Evolutionary conservation across 2,329 filamentous ascomycete species (phyloP), one percentile per base, ranked within the genome.

Genomic region (Aspergillus udagawae): DNA sequence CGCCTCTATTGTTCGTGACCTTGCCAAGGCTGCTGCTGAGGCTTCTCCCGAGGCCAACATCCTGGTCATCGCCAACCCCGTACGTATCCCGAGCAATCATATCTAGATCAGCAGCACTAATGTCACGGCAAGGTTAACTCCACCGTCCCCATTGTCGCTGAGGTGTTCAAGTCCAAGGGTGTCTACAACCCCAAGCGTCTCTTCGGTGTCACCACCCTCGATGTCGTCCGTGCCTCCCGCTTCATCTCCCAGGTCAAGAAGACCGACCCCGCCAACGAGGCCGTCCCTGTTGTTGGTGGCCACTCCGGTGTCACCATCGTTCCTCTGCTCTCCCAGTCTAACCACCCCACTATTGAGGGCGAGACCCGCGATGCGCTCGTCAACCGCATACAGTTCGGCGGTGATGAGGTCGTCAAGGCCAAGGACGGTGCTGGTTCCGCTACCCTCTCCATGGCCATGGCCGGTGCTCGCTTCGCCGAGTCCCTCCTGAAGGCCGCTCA

Each of bases 181-280:
- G 93, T 97, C 82, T 99, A 97, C 88, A 93, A 99, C 87, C 92
- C 94, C 79, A 95, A 95, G 88, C 91, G 90, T 74, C 91, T 99
- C 70, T 99, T 99, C 82, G 94, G 94, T 84, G 94, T 99, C 75
- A 99, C 94, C 81, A 97, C 94, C 73, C 92, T 99, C 73, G 94
- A 99, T 73, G 92, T 97, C 65, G 94, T 99, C 79, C 94, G 94
- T 76, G 93, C 94, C 73, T 92, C 88, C 74, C 91, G 92, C 82
- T 99, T 99, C 87, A 94, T 97, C 81, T 92, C 90, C 72, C 87
- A 97, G 85, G 80, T 96, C 81, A 93, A 96, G 87, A 81, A 78
- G 74, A 91, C 89, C 79, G 89, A 97, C 84, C 94, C 94, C 70
- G 86, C 87, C 74, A 86, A 90, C 77, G 92, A 97, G 88, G 89